Base-by-base conservation (phyloP, 345 rosid species). In the Moricandia arvensis region DNA sequence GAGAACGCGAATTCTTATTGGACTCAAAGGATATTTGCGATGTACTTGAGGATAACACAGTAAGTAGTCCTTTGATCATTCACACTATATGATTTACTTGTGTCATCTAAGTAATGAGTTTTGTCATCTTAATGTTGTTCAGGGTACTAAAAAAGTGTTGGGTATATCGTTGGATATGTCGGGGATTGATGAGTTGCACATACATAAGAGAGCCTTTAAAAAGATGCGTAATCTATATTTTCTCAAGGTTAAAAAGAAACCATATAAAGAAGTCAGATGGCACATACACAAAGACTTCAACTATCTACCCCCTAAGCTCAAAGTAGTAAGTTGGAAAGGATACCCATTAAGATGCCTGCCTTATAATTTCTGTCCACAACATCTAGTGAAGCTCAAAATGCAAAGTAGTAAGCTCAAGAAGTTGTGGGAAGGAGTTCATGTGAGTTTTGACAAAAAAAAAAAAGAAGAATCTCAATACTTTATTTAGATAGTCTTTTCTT, bases 401-500 rank as follows among this genome's bases (percentile, higher is more conserved):
- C 69, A 26, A 17, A 26, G 7, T 3, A 64, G n/a, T 55, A 43
- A 64, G 21, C 21, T 64, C 55, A 30, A 64, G 13, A 41, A 13
- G 35, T 7, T 64, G 21, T 41, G 69, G 69, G 35, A 64, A 13
- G 55, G 55, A 64, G 55, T 64, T 24, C 35, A 1, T 49, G 73
- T 69, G 63, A 43, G 69, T 64, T 24, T 37, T 63, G 54, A 1
- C 29, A 57, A 3, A 26, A 11, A 54, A 45, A 10, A 33, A 6
- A 33, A 5, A 54, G 45, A 24, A 33, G 7, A 33, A 1, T 33
- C 35, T 33, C 17, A 24, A 12, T 38, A 41, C 38, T 29, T 4
- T 59, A 6, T 6, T 33, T 16, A 29, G 5, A 24, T 0, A 59
- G n/a, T 38, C 12, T 3, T 38, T 63, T 41, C 17, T 24, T 5